Percentiles rank a stretch among this genome's conserved stretches.
Conservation (phyloP, 2,329 filamentous ascomycete genomes). For the Aspergillus ochraceus region DNA sequence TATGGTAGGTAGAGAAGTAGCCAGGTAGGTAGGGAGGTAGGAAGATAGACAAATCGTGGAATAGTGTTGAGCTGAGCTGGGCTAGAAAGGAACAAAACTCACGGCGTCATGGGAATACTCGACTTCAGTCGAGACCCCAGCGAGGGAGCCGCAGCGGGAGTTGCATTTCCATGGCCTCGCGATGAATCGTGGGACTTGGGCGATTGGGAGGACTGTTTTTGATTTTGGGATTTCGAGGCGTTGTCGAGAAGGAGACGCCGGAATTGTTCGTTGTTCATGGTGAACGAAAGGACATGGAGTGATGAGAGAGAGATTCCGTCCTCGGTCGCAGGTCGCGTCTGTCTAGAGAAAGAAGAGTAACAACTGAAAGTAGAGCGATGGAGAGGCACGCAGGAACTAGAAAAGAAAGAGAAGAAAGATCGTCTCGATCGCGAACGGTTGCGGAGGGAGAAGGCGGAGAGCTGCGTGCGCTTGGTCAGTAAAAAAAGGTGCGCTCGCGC, state of each 20-base stretch:
- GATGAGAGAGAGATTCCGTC: too few species aligned
- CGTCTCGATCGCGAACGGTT: background rate
- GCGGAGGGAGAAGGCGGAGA: background rate
- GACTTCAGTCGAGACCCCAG: conserved; percentile 76
- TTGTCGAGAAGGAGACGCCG: conserved; percentile 69
- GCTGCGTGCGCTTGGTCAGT: too few species aligned
- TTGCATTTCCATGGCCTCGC: conserved; percentile 51
- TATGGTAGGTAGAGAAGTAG: too few species aligned
- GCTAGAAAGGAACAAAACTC: conserved; percentile 36
- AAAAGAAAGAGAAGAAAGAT: background rate
- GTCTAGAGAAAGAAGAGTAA: too few species aligned
- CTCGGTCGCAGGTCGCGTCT: too few species aligned
- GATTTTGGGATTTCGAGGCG: conserved; percentile 27
- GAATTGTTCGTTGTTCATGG: conserved; percentile 98
- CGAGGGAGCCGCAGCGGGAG: conserved; percentile 46
- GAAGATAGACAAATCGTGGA: too few species aligned
- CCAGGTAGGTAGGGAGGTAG: too few species aligned
- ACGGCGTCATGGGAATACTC: conserved; percentile 94
- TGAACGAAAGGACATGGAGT: background rate
- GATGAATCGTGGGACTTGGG: conserved; percentile 11
- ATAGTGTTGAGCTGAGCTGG: too few species aligned
- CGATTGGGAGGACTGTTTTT: conserved; percentile 14
- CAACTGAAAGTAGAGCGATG: background rate
- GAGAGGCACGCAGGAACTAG: background rate
- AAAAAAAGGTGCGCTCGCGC: too few species aligned